Percentiles rank a stretch among this genome's conserved stretches.
Evolutionary conservation across 805 yeast species (phyloP).

Genomic region (Kuraishia ogatae): DNA sequence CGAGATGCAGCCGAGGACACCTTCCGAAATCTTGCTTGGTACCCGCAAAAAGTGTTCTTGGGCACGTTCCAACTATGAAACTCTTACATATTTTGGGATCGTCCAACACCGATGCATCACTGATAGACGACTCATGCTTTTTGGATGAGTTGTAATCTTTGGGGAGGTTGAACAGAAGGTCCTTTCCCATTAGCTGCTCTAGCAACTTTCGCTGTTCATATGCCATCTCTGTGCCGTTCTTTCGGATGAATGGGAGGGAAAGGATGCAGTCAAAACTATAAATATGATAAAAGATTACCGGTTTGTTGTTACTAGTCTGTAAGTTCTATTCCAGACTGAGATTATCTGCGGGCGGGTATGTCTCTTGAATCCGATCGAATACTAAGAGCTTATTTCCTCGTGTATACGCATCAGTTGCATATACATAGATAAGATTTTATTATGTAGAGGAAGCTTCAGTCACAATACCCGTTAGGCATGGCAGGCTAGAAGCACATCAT

Average conservation of each 20-base stretch:
- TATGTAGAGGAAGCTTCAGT: background rate
- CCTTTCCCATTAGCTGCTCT: constrained; percentile 77
- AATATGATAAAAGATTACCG: background rate
- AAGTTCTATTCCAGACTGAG: no score
- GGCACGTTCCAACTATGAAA: constrained; percentile 79
- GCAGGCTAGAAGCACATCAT: background rate
- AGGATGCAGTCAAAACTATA: no score
- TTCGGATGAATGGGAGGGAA: background rate
- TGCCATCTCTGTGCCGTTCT: constrained; percentile 28
- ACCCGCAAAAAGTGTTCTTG: constrained; percentile 72
- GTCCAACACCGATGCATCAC: constrained; percentile 26
- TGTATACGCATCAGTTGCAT: background rate
- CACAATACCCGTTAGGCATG: background rate
- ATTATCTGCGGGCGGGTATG: no score
- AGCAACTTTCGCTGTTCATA: constrained; percentile 69
- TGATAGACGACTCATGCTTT: constrained; percentile 4
- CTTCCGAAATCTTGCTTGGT: constrained; percentile 79
- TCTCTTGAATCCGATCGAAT: no score
- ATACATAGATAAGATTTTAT: background rate
- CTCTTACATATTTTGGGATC: constrained; percentile 68
- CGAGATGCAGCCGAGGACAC: constrained; percentile 70
- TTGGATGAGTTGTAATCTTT: constrained; percentile 14
- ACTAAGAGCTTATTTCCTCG: no score
- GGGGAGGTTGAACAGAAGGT: constrained; percentile 26
- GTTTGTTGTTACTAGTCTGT: background rate